A percentile compares a stretch with the other conserved stretches of the same genome.
These are phyloP conservation scores for Botrytis deweyae DNA, from an alignment of 2,329 filamentous ascomycete genomes.

Conservation along the genomic window DNA sequence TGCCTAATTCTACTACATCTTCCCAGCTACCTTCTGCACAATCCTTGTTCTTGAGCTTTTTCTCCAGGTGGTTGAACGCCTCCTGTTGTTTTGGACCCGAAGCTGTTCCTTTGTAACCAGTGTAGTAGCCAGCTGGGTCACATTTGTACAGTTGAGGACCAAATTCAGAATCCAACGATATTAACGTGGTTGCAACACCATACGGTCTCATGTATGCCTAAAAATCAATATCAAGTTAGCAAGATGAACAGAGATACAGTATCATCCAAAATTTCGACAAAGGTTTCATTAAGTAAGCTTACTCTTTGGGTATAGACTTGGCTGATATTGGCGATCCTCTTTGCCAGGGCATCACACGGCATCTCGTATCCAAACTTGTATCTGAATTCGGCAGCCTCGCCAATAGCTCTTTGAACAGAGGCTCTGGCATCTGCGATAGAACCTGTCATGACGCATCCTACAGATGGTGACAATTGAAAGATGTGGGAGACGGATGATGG, in stretches of 20 bases:
- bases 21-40: slow-evolving; percentile 89
- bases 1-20: slow-evolving; percentile 95
- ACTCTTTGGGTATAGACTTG: slow-evolving; percentile 99
- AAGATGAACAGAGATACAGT: slow-evolving; percentile 23
- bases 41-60: slow-evolving; percentile 99
- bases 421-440: slow-evolving; percentile 97
- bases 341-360: slow-evolving; percentile 95
- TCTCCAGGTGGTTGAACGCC: slow-evolving; percentile 96
- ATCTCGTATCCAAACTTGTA: slow-evolving; percentile 99
- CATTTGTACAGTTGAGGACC: slow-evolving; percentile 98
- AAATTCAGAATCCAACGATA: slow-evolving; percentile 87
- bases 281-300: slow-evolving; percentile 41
- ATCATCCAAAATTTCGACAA: slow-evolving; percentile 36
- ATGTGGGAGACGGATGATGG: slow-evolving; percentile 95
- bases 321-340: slow-evolving; percentile 97
- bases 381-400: slow-evolving; percentile 94
- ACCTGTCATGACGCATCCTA: slow-evolving; percentile 97
- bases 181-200: slow-evolving; percentile 91
- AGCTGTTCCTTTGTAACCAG: slow-evolving; percentile 96
- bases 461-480: slow-evolving; percentile 92
- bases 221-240: slow-evolving; percentile 27
- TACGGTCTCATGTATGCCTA: slow-evolving; percentile 97
- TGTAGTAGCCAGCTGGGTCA: slow-evolving; percentile 96
- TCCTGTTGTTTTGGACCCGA: slow-evolving; percentile 98
- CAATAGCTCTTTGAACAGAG: slow-evolving; percentile 86